These are phyloP conservation scores for Pleurotus giganteus DNA, from an alignment of 768 basidiomycete genomes.

Conservation along the genomic window DNA sequence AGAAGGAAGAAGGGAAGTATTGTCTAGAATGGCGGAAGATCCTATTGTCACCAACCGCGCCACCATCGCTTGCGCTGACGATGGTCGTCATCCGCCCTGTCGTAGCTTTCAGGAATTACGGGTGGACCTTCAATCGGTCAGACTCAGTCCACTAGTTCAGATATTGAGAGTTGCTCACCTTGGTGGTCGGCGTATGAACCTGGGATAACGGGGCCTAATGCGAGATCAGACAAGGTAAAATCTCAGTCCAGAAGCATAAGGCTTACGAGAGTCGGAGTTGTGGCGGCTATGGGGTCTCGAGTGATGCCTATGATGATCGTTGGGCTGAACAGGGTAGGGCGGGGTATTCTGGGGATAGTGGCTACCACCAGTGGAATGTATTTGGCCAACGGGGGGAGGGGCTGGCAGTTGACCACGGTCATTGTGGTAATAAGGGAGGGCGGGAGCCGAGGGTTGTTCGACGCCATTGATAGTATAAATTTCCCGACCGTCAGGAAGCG, in stretches of 20 bases:
- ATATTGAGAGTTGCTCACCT: conserved; percentile 2
- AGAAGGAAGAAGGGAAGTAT: conserved; percentile 19
- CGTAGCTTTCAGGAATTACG: conserved; percentile 2
- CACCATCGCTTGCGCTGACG: conserved; percentile 4
- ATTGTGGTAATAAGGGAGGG: background rate
- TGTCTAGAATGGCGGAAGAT: background rate
- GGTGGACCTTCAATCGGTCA: background rate
- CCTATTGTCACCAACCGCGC: conserved; percentile 1
- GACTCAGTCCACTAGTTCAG: too few species aligned
- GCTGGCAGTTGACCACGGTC: background rate
- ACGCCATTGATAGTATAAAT: conserved; percentile 68
- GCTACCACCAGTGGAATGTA: conserved; percentile 6
- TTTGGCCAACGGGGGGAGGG: conserved; percentile 6
- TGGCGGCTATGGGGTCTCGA: conserved; percentile 5
- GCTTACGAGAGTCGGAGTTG: conserved; percentile 4
- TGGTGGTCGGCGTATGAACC: background rate
- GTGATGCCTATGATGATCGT: conserved; percentile 1
- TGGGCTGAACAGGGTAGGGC: background rate
- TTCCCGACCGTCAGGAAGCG: conserved; percentile 65
- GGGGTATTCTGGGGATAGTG: conserved; percentile 5
- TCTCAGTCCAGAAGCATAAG: background rate
- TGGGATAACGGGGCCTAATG: conserved; percentile 2
- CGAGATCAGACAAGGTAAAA: background rate
- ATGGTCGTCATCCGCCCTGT: conserved; percentile 2
- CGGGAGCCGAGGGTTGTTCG: conserved; percentile 31